Evolutionary conservation across 108 stramenopile genomes (phyloP).

Genomic region (Aurantiochytrium sp.): DNA sequence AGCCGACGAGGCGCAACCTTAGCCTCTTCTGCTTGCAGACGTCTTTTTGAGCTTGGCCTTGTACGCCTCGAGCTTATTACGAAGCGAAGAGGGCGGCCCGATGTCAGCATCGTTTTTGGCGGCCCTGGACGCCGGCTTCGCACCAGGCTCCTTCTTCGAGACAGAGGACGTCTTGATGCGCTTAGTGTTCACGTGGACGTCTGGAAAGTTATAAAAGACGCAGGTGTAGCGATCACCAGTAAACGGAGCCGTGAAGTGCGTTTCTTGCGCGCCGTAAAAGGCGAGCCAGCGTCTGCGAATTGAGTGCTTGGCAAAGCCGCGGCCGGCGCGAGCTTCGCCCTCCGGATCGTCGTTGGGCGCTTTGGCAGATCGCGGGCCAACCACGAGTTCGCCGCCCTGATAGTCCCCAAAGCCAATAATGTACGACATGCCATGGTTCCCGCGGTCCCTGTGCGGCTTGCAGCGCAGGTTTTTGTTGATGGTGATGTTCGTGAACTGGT

Average conservation of each 20-base stretch:
- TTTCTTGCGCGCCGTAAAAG: neutral
- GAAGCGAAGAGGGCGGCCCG: neutral
- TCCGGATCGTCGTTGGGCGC: neutral
- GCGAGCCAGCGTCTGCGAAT: neutral
- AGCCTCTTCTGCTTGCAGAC: no score
- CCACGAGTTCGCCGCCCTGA: neutral
- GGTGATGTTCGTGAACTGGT: conserved; percentile 6
- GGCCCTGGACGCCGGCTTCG: neutral
- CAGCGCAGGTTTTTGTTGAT: conserved; percentile 1
- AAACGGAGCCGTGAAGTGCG: neutral
- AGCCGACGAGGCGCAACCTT: no score
- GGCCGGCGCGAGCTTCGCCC: neutral
- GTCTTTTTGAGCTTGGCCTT: conserved; percentile 21
- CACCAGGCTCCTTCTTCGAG: neutral
- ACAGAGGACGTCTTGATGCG: neutral
- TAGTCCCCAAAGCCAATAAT: conserved; percentile 32
- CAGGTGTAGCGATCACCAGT: conserved; percentile 24
- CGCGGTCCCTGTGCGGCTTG: conserved; percentile 20
- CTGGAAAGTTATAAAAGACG: conserved; percentile 21
- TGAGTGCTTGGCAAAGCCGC: neutral
- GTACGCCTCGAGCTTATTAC: neutral
- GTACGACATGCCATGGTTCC: conserved; percentile 1
- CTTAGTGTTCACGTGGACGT: neutral
- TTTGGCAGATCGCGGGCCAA: neutral
- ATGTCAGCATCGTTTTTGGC: neutral